Percentiles rank a stretch among this genome's conserved stretches.
phyloP scores from a whole-genome alignment of 2,329 filamentous ascomycete species.

The Zymoseptoria passerinii region DNA sequence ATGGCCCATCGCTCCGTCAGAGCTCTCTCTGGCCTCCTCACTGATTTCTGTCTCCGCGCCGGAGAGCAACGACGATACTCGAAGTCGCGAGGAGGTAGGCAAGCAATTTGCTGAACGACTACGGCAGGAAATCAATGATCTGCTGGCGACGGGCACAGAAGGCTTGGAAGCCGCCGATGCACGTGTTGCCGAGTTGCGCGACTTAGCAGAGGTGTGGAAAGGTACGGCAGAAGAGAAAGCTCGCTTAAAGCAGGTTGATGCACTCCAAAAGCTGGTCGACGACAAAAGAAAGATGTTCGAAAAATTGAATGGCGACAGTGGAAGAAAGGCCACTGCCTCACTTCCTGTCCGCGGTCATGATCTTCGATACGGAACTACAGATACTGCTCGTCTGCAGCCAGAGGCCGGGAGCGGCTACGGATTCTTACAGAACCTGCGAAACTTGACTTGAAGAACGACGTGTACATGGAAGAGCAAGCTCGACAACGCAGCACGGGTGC shows the following conservation, averaged over 20 bases:
- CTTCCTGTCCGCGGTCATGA: constrained; percentile 18
- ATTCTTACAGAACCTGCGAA: constrained; percentile 45
- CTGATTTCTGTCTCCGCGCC: constrained; percentile 87
- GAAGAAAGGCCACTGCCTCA: constrained; percentile 12
- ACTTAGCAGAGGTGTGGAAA: constrained; percentile 76
- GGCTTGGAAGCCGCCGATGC: constrained; percentile 66
- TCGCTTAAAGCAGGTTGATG: constrained; percentile 70
- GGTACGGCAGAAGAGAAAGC: constrained; percentile 94
- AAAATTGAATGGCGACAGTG: constrained; percentile 10
- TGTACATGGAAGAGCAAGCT: neutral
- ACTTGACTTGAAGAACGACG: constrained; percentile 30
- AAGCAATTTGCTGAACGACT: constrained; percentile 67
- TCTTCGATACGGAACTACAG: constrained; percentile 21
- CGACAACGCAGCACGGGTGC: neutral
- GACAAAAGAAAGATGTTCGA: constrained; percentile 51
- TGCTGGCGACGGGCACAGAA: constrained; percentile 53
- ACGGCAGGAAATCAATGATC: constrained; percentile 60
- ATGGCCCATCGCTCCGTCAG: constrained; percentile 83
- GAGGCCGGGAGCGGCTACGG: constrained; percentile 38
- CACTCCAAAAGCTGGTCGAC: constrained; percentile 71
- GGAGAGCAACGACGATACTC: constrained; percentile 43
- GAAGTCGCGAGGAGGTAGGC: constrained; percentile 76
- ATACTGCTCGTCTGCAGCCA: constrained; percentile 11
- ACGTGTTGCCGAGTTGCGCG: constrained; percentile 68
- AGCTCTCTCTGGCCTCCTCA: constrained; percentile 75